Percentiles rank a stretch among this genome's conserved stretches.
phyloP scores from a whole-genome alignment of 495 filamentous ascomycete species.

The Penicillium goetzii region DNA sequence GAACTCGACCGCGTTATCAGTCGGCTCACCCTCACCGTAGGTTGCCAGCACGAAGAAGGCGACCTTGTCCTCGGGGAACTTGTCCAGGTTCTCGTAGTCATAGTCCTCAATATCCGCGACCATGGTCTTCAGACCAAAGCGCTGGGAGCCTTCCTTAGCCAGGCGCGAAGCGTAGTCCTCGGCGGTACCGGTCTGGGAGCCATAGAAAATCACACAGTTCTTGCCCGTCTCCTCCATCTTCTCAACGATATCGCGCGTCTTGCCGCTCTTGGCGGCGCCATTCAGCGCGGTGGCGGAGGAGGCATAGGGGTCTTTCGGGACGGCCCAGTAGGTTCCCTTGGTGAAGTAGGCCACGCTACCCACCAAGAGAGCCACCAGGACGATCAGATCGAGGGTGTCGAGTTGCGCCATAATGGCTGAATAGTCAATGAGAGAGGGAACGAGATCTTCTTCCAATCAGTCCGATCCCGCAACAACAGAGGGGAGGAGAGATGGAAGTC shows the following conservation, averaged over 20 bases:
- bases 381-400: slow-evolving; percentile 90
- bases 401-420: slow-evolving; percentile 80
- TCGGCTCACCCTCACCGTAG: slow-evolving; percentile 98
- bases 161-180: slow-evolving; percentile 98
- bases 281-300: slow-evolving; percentile 67
- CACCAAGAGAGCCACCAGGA: slow-evolving; percentile 80
- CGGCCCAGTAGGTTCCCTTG: slow-evolving; percentile 89
- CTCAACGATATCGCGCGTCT: slow-evolving; percentile 89
- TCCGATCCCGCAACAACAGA: background rate
- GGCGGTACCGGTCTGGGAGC: slow-evolving; percentile 96
- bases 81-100: slow-evolving; percentile 93
- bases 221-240: slow-evolving; percentile 95
- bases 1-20: slow-evolving; percentile 98
- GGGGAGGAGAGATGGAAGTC: slow-evolving; percentile 11
- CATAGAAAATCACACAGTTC: slow-evolving; percentile 98
- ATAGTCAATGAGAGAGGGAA: background rate
- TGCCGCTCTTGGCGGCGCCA: slow-evolving; percentile 75
- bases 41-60: slow-evolving; percentile 96
- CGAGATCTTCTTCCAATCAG: background rate
- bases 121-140: slow-evolving; percentile 98
- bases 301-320: slow-evolving; percentile 83
- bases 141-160: slow-evolving; percentile 94
- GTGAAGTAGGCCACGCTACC: slow-evolving; percentile 96
- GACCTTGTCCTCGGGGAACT: slow-evolving; percentile 85
- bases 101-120: slow-evolving; percentile 97